These are phyloP conservation scores for Cladosporium sp. DNA, from an alignment of 2,329 filamentous ascomycete species.

Conservation along the genomic window DNA sequence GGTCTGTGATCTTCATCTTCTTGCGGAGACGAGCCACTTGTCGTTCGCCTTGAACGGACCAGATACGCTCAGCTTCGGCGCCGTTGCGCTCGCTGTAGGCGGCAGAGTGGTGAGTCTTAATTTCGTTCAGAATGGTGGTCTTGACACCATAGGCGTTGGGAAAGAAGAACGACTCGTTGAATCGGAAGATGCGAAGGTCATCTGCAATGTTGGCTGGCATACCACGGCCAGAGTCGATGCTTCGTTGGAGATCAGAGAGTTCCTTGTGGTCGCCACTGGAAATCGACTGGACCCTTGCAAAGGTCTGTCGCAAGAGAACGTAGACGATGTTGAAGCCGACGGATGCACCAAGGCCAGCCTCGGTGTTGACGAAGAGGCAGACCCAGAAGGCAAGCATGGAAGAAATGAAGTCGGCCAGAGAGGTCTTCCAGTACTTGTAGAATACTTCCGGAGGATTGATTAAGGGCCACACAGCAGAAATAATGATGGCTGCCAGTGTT, in stretches of 20 bases:
- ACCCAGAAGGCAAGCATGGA: conserved; percentile 63
- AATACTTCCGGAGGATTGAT: conserved; percentile 57
- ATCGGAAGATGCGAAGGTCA: conserved; percentile 54
- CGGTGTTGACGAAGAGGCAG: conserved; percentile 57
- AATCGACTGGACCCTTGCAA: conserved; percentile 41
- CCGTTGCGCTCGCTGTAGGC: conserved; percentile 36
- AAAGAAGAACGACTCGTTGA: conserved; percentile 58
- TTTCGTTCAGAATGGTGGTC: conserved; percentile 45
- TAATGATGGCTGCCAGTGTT: conserved; percentile 62
- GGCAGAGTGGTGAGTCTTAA: conserved; percentile 46
- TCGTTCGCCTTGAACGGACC: conserved; percentile 51
- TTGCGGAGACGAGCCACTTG: conserved; percentile 45
- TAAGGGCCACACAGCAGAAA: conserved; percentile 60
- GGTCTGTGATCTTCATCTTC: conserved; percentile 33
- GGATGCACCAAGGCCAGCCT: conserved; percentile 56
- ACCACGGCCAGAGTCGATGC: conserved; percentile 11
- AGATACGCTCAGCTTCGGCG: conserved; percentile 43
- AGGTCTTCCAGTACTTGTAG: conserved; percentile 62
- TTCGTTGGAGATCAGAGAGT: conserved; percentile 15
- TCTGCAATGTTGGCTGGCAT: conserved; percentile 30
- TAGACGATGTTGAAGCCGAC: conserved; percentile 50
- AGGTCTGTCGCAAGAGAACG: conserved; percentile 56
- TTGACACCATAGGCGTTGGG: conserved; percentile 56
- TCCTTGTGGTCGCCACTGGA: conserved; percentile 15
- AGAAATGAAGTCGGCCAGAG: conserved; percentile 60